Evolutionary conservation across 148 eudicot genomes (phyloP), one percentile per base, ranked within the genome.

Genomic region (Cornus kousa): DNA sequence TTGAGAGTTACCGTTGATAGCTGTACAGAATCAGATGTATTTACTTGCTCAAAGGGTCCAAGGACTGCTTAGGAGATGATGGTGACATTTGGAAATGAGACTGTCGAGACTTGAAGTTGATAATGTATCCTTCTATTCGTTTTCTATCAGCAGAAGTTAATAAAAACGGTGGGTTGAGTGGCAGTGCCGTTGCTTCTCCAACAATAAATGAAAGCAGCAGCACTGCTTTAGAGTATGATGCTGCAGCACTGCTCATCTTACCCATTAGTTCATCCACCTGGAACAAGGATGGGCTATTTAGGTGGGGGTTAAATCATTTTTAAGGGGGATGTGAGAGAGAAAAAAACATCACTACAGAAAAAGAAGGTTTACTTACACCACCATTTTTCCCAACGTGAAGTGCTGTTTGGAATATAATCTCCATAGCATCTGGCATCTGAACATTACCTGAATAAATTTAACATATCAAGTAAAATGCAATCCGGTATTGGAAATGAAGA

Each of bases 351-450:
- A 12, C 32, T 12, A 28, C 23, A 57, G 31, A 24, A 32, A 53
- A 72, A 57, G 43, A 59, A 74, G 59, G 64, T 60, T 35, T 70
- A 68, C 90, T 28, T 80, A 87, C 90, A 67, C 85, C 90, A 48
- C 88, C 90, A 57, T 35, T 16, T 79, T 74, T 87, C 64, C 90
- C 90, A 68, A 79, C 77, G 33, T 67, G 83, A 28, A 87, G 80
- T 12, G 90, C 90, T 67, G 83, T 68, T 62, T 85, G 82, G 68
- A 59, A 87, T 79, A 87, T 83, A 62, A 85, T 82, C 74, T 85
- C 90, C 80, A 81, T 75, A 2, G 88, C 88, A 75, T 87, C 83
- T 48, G 90, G 90, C 88, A 87, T 84, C 80, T 79, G 81, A 4
- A 81, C 83, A 23, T 75, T 73, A 53, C 87, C 90, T 86, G 57